Conservation (phyloP, 306 rosid species). For the Vigna reflexopilosa region DNA sequence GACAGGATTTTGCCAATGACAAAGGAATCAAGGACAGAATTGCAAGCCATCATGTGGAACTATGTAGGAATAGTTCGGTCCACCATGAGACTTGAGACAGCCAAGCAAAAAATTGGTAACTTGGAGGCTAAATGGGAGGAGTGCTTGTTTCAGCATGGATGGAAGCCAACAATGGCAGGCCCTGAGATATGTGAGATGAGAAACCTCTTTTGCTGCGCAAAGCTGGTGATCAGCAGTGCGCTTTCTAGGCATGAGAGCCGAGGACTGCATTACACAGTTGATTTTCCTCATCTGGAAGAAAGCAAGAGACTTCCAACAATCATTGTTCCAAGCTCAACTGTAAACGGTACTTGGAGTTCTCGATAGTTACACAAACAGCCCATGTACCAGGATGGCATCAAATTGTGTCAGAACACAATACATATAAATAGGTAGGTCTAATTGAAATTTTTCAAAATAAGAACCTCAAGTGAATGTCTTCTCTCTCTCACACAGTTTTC, state of each 20-base stretch:
- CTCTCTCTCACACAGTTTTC: slow-evolving; percentile 10
- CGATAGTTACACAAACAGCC: slow-evolving; percentile 79
- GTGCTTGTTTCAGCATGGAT: slow-evolving; percentile 68
- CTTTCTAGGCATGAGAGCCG: slow-evolving; percentile 93
- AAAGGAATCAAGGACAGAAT: slow-evolving; percentile 62
- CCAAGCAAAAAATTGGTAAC: slow-evolving; percentile 66
- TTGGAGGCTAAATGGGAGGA: slow-evolving; percentile 90
- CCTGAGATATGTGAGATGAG: slow-evolving; percentile 92
- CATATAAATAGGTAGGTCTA: slow-evolving; percentile 23
- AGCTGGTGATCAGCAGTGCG: slow-evolving; percentile 87
- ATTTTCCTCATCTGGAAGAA: slow-evolving; percentile 88
- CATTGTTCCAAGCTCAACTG: slow-evolving; percentile 75
- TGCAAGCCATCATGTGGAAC: slow-evolving; percentile 83
- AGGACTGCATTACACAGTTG: slow-evolving; percentile 87
- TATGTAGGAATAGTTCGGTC: slow-evolving; percentile 90
- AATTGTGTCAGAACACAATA: slow-evolving; percentile 27
- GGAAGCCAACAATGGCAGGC: slow-evolving; percentile 85
- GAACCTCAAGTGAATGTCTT: slow-evolving; percentile 11
- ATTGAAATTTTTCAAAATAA: slow-evolving; percentile 34
- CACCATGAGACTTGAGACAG: slow-evolving; percentile 74
- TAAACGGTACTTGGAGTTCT: slow-evolving; percentile 79
- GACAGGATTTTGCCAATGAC: slow-evolving; percentile 57
- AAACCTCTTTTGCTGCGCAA: slow-evolving; percentile 91
- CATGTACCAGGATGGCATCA: slow-evolving; percentile 40
- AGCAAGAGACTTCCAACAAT: slow-evolving; percentile 93